A percentile compares a stretch with the other conserved stretches of the same genome.
phyloP scores from a whole-genome alignment of 2,329 filamentous ascomycete genomes.

The Diaporthe aspalathi region DNA sequence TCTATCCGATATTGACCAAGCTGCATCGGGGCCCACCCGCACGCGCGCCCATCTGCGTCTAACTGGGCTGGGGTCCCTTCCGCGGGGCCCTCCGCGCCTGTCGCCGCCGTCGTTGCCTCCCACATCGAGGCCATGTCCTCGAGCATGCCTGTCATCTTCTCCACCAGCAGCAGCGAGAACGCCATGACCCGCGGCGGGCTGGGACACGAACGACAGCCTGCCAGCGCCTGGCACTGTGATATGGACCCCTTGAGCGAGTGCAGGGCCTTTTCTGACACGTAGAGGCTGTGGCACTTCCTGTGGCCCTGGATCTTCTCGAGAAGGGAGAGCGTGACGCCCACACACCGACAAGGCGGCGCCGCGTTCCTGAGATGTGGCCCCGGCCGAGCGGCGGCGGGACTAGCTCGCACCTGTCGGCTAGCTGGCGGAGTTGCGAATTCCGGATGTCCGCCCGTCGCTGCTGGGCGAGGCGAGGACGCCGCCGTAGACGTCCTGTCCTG shows the following conservation, averaged over 20 bases:
- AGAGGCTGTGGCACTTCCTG: not conserved
- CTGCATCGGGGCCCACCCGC: constrained; percentile 3
- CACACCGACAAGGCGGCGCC: constrained; percentile 6
- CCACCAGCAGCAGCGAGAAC: constrained; percentile 3
- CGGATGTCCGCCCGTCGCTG: not conserved
- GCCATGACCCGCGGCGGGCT: constrained; percentile 21
- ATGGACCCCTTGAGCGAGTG: constrained; percentile 18
- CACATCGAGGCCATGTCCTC: constrained; percentile 25
- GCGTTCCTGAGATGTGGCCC: not conserved
- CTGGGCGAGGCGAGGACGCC: not conserved
- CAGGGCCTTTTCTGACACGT: not conserved
- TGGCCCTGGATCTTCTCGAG: constrained; percentile 10
- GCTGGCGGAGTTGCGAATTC: not conserved
- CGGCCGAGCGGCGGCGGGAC: not conserved
- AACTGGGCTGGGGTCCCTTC: not conserved
- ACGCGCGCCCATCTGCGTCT: not conserved
- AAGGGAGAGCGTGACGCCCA: constrained; percentile 1
- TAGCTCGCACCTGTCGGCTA: not conserved
- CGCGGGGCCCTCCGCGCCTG: no score
- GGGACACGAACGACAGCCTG: constrained; percentile 3
- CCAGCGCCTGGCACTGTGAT: constrained; percentile 15
- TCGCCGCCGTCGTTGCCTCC: not conserved
- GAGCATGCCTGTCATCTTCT: constrained; percentile 25
- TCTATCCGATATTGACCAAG: constrained; percentile 24
- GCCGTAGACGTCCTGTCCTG: not conserved